phyloP scores from a whole-genome alignment of 2,329 filamentous ascomycete species.

The Microsporum audouinii region DNA sequence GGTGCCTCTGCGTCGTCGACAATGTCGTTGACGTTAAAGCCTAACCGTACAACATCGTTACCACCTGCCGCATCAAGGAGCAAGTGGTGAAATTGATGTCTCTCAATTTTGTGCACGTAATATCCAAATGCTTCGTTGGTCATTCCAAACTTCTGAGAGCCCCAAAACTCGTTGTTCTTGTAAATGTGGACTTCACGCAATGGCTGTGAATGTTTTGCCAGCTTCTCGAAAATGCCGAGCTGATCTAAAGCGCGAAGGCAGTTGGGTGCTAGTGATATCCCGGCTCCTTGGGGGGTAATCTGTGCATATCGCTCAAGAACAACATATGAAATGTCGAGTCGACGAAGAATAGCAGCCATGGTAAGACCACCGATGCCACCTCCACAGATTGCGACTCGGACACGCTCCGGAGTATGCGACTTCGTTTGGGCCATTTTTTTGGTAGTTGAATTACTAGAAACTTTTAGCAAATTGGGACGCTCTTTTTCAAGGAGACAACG shows the following conservation, averaged over 20 bases:
- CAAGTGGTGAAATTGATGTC: slow-evolving; percentile 9
- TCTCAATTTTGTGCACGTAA: slow-evolving; percentile 7
- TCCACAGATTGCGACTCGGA: slow-evolving; percentile 6
- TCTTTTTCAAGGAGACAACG: no score
- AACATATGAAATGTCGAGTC: slow-evolving; percentile 7
- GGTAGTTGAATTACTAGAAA: not conserved
- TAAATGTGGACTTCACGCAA: slow-evolving; percentile 7
- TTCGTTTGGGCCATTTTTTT: not conserved
- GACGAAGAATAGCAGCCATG: slow-evolving; percentile 5
- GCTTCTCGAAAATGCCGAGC: slow-evolving; percentile 7
- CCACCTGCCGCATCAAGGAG: slow-evolving; percentile 7
- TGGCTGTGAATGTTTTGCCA: slow-evolving; percentile 3
- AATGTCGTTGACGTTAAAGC: slow-evolving; percentile 7
- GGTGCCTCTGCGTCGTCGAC: slow-evolving; percentile 5
- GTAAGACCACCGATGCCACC: slow-evolving; percentile 9
- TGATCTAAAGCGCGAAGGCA: slow-evolving; percentile 9
- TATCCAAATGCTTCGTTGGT: slow-evolving; percentile 8
- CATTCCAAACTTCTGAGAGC: slow-evolving; percentile 6
- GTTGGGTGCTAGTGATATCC: slow-evolving; percentile 9
- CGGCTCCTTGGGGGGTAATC: slow-evolving; percentile 9
- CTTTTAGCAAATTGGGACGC: not conserved
- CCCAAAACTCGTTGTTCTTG: slow-evolving; percentile 8
- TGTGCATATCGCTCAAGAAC: slow-evolving; percentile 7
- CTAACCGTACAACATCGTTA: slow-evolving; percentile 5
- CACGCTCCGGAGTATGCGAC: slow-evolving; percentile 1